These are phyloP conservation scores for Spathaspora passalidarum DNA, from an alignment of 805 yeast species.

Conservation along the genomic window DNA sequence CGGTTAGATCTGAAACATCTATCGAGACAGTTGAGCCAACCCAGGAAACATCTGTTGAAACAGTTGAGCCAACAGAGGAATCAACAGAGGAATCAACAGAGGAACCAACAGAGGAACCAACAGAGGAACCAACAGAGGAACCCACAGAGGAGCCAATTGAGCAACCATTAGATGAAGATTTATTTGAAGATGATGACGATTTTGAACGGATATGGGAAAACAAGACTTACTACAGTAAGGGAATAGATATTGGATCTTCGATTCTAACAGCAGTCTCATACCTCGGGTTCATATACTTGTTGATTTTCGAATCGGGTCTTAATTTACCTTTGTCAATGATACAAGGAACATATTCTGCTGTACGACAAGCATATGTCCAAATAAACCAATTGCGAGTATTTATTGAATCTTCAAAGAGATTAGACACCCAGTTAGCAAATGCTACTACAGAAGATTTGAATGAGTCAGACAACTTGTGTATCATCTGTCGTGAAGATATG, in stretches of 20 bases:
- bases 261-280: conserved; percentile 30
- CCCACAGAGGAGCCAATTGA: neutral
- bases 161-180: conserved; percentile 5
- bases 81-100: conserved; percentile 1
- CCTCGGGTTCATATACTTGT: conserved; percentile 30
- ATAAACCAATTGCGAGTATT: conserved; percentile 45
- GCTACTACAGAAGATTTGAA: conserved; percentile 63
- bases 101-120: conserved; percentile 17
- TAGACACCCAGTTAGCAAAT: conserved; percentile 60
- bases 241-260: conserved; percentile 52
- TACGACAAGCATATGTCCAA: conserved; percentile 27
- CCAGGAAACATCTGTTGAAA: conserved; percentile 10
- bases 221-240: conserved; percentile 56
- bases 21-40: conserved; percentile 18
- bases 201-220: conserved; percentile 75
- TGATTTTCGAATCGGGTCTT: conserved; percentile 28
- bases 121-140: conserved; percentile 4
- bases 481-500: conserved; percentile 93
- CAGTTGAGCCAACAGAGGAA: conserved; percentile 18
- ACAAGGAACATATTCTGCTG: conserved; percentile 45
- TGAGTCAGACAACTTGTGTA: conserved; percentile 63
- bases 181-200: conserved; percentile 23
- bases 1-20: conserved; percentile 12
- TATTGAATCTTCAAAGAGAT: conserved; percentile 54
- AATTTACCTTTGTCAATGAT: conserved; percentile 36